Evolutionary conservation across 2,329 filamentous ascomycete genomes (phyloP).

Genomic region (Aureobasidium sp.): DNA sequence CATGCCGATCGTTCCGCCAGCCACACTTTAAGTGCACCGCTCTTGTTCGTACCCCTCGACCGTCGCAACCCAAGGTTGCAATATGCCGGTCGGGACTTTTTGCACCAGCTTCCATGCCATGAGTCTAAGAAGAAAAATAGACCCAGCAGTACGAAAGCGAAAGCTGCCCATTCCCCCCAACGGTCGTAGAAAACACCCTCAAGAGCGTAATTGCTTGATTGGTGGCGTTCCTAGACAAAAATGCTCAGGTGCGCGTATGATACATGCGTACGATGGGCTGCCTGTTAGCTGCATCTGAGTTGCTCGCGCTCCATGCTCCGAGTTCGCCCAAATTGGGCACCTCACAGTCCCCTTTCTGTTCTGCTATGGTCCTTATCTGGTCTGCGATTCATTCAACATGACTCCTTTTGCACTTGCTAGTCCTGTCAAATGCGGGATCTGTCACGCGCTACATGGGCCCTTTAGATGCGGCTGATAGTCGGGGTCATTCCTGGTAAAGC

Average conservation of each 20-base stretch:
- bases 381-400: slow-evolving; percentile 5
- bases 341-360: neutral
- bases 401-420: slow-evolving; percentile 7
- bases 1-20: slow-evolving; percentile 13
- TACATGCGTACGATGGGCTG: slow-evolving; percentile 5
- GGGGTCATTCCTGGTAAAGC: neutral
- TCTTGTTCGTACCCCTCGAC: neutral
- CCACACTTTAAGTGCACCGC: slow-evolving; percentile 15
- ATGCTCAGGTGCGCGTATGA: slow-evolving; percentile 7
- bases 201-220: neutral
- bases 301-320: neutral
- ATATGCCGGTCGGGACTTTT: slow-evolving; percentile 14
- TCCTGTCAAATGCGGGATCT: slow-evolving; percentile 3
- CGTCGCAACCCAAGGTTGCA: slow-evolving; percentile 8
- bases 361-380: neutral
- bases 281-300: neutral
- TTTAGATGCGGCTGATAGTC: slow-evolving; percentile 9
- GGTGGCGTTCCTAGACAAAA: neutral
- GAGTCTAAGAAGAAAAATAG: neutral
- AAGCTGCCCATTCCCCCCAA: neutral
- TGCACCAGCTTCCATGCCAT: neutral
- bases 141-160: neutral
- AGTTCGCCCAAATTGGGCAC: neutral
- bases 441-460: neutral
- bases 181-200: neutral